Percentiles rank a stretch among this genome's conserved stretches.
These are phyloP conservation scores for Fennellomyces sp. DNA, from an alignment of 371 early-diverging fungal species.

Conservation along the genomic window DNA sequence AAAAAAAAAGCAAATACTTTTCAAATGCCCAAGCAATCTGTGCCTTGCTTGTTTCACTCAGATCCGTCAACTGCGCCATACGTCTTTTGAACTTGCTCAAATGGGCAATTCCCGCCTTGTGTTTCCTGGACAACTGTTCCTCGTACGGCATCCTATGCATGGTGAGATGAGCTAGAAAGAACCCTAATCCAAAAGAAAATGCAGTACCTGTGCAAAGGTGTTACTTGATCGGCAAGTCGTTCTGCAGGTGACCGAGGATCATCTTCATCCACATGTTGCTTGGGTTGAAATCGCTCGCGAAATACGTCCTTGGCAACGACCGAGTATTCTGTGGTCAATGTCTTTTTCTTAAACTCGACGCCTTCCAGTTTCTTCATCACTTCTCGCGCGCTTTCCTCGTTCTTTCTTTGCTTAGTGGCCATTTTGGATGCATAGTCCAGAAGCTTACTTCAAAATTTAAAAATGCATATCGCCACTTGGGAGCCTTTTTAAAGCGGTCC, in stretches of 20 bases:
- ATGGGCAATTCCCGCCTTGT: constrained; percentile 24
- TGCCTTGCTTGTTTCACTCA: constrained; percentile 19
- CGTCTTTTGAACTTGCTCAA: constrained; percentile 29
- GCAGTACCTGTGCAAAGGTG: constrained; percentile 63
- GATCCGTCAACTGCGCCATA: constrained; percentile 22
- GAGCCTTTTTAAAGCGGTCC: constrained; percentile 47
- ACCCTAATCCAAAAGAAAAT: background rate
- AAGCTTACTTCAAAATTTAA: constrained; percentile 49
- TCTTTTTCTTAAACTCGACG: constrained; percentile 34
- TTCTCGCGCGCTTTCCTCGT: constrained; percentile 44
- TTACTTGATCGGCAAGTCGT: constrained; percentile 73
- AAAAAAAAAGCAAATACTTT: background rate
- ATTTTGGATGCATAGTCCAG: too few relatives aligned
- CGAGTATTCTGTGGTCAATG: constrained; percentile 31
- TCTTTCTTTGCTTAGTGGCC: too few relatives aligned
- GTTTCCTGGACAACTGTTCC: constrained; percentile 45
- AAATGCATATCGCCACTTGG: constrained; percentile 45
- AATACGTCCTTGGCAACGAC: constrained; percentile 20
- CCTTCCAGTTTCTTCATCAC: constrained; percentile 39
- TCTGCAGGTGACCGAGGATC: constrained; percentile 62
- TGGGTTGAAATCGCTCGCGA: constrained; percentile 33
- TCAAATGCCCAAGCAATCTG: constrained; percentile 38
- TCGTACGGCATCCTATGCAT: constrained; percentile 37
- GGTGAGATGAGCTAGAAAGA: background rate
- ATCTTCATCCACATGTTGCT: constrained; percentile 18